Evolutionary conservation across 75 land plant species (phyloP).

Genomic region (Pinus tabuliformis): DNA sequence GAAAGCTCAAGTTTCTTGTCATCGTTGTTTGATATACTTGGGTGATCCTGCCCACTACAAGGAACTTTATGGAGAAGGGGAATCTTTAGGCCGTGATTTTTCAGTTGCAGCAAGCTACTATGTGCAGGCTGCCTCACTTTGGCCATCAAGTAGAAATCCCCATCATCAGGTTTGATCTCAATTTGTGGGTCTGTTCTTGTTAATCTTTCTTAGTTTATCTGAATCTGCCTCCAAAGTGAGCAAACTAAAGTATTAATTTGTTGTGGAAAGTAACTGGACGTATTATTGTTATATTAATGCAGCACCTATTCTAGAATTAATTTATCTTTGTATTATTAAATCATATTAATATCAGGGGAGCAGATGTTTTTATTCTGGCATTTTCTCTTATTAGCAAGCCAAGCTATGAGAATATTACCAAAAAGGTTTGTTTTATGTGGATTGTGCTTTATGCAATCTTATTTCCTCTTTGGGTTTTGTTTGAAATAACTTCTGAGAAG

Average conservation of each 20-base stretch:
- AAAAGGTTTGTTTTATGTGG: slow-evolving; percentile 42
- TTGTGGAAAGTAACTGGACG: background rate
- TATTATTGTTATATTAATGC: background rate
- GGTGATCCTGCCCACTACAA: slow-evolving; percentile 97
- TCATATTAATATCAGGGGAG: slow-evolving; percentile 18
- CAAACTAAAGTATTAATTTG: background rate
- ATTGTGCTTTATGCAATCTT: background rate
- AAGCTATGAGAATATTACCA: slow-evolving; percentile 57
- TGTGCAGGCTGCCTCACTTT: slow-evolving; percentile 72
- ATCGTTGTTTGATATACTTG: slow-evolving; percentile 84
- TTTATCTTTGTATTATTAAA: background rate
- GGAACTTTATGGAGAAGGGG: slow-evolving; percentile 76
- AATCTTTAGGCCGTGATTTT: slow-evolving; percentile 57
- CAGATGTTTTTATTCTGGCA: slow-evolving; percentile 56
- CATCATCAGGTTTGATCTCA: slow-evolving; percentile 77
- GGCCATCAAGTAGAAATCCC: slow-evolving; percentile 90
- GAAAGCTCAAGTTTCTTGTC: slow-evolving; percentile 74
- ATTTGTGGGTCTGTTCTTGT: background rate
- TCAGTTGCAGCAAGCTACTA: slow-evolving; percentile 86
- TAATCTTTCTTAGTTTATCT: slow-evolving; percentile 1
- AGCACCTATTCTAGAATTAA: background rate
- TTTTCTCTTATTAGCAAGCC: slow-evolving; percentile 63
- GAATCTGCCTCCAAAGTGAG: background rate
- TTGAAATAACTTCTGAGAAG: background rate
- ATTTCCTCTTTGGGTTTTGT: background rate